Base-by-base conservation (phyloP, 495 filamentous ascomycete species). In the Lepraria neglecta region DNA sequence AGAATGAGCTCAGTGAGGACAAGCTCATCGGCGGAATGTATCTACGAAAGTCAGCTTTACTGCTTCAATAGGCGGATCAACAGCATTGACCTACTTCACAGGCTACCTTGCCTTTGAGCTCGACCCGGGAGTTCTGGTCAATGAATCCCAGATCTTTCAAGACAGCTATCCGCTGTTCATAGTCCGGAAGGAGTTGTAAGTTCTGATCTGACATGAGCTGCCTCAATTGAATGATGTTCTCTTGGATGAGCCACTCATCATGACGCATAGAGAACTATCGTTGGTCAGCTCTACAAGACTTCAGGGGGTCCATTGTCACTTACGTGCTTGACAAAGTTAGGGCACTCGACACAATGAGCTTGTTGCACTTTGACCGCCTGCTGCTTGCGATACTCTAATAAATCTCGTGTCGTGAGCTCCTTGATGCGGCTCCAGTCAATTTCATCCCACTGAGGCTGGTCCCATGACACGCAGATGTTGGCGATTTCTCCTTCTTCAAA, bases 1-100 rank as follows among this genome's bases (percentile, higher is more conserved):
- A 98, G 84, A 52, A 98, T 86, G 4, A 98, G 81, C 71, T 98
- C 94, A 1, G 94, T 98, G 30, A 98, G 82, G 9, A 97, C 91
- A n/a, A 98, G 82, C 73, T 97, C 94, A 70, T 96, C 94, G 19
- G 92, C 91, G 4, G 92, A 96, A 76, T 97, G 95, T 64, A 98
- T 89, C 79, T 85, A 60, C 24, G 33, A 10, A 24, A 1, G 24
- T 24, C 24, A 24, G 24, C 24, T 24, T 24, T 24, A 24, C 24
- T 24, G 24, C 24, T 24, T 24, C 24, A 24, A 24, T 24, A 53
- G 40, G 17, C 31, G 12, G 35, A 28, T 6, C 19, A 27, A 28
- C 19, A 44, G 1, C 6, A 0, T 31, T 43, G 28, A 21, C 67
- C 63, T 71, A 84, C 80, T 72, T 98, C 94, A 75, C 94, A 98